Percentiles rank a stretch among this genome's conserved stretches.
Evolutionary conservation across 176 grass and related monocot species (phyloP).

Genomic region (Olyra latifolia): DNA sequence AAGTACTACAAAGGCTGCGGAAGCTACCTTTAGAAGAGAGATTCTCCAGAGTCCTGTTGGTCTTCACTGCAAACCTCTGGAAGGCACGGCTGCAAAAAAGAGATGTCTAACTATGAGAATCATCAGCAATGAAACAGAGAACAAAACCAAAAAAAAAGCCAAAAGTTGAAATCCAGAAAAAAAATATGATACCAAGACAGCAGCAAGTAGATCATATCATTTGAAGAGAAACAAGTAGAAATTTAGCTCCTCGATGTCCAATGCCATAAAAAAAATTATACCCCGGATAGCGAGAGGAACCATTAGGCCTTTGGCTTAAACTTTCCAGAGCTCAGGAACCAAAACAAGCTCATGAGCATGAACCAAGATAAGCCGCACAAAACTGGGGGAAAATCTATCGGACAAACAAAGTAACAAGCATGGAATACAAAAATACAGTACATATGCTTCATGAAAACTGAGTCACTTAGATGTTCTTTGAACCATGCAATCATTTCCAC

Average conservation of each 20-base stretch:
- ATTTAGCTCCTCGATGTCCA: slow-evolving; percentile 75
- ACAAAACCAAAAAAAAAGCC: not conserved
- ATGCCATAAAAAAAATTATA: slow-evolving; percentile 38
- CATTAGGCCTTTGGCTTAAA: slow-evolving; percentile 44
- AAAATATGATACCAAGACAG: not conserved
- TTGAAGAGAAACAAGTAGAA: not conserved
- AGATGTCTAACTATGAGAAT: not conserved
- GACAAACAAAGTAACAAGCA: not conserved
- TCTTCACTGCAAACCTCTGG: slow-evolving; percentile 81
- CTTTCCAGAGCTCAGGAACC: slow-evolving; percentile 38
- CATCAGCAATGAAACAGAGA: not conserved
- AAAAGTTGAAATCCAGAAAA: not conserved
- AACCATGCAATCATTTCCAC: slow-evolving; percentile 54
- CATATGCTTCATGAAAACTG: slow-evolving; percentile 20
- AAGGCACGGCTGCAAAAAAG: slow-evolving; percentile 56
- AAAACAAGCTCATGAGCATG: slow-evolving; percentile 19
- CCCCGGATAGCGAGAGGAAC: slow-evolving; percentile 72
- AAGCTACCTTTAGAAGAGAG: slow-evolving; percentile 53
- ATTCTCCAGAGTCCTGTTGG: slow-evolving; percentile 52
- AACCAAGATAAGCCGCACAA: slow-evolving; percentile 41
- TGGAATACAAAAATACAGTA: not conserved
- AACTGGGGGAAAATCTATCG: not conserved
- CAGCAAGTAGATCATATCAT: not conserved
- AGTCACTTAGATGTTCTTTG: slow-evolving; percentile 77
- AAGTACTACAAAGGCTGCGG: not conserved